These are phyloP conservation scores for Nectriaceae sp. DNA, from an alignment of 2,329 filamentous ascomycete genomes.

Conservation along the genomic window DNA sequence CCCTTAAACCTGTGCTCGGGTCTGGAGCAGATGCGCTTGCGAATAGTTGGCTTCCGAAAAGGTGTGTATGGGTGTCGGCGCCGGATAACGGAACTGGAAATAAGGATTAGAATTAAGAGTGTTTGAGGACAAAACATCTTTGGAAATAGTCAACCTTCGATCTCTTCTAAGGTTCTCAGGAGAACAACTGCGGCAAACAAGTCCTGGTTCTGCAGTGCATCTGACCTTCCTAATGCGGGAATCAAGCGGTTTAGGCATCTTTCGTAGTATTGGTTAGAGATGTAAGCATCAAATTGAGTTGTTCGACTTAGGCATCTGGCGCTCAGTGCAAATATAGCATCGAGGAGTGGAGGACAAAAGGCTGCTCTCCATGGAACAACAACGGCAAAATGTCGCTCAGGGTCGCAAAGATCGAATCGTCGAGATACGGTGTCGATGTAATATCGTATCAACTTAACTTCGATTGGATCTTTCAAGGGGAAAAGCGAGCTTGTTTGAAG, in stretches of 20 bases:
- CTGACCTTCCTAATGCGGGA: neutral
- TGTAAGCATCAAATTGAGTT: slow-evolving; percentile 8
- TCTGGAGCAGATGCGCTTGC: slow-evolving; percentile 4
- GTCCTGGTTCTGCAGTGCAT: slow-evolving; percentile 4
- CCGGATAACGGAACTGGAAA: slow-evolving; percentile 5
- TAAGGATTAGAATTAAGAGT: neutral
- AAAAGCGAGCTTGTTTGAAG: neutral
- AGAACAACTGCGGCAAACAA: slow-evolving; percentile 10
- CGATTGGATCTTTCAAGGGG: slow-evolving; percentile 1
- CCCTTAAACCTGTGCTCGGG: neutral
- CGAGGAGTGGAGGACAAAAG: slow-evolving; percentile 5
- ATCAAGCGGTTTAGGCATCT: slow-evolving; percentile 8
- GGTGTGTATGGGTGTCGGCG: slow-evolving; percentile 8
- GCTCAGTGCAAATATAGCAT: slow-evolving; percentile 7
- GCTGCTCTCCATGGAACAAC: slow-evolving; percentile 7
- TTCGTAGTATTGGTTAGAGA: slow-evolving; percentile 8
- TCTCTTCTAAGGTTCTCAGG: slow-evolving; percentile 11
- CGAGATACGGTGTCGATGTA: slow-evolving; percentile 8
- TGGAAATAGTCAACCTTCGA: slow-evolving; percentile 5
- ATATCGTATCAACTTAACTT: slow-evolving; percentile 5
- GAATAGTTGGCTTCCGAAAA: slow-evolving; percentile 9
- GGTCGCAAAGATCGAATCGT: slow-evolving; percentile 11
- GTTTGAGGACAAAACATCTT: neutral
- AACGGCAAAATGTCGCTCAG: slow-evolving; percentile 5
- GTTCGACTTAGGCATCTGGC: slow-evolving; percentile 8